Evolutionary conservation across 2,329 filamentous ascomycete species (phyloP).

Genomic region (Ciborinia camelliae): DNA sequence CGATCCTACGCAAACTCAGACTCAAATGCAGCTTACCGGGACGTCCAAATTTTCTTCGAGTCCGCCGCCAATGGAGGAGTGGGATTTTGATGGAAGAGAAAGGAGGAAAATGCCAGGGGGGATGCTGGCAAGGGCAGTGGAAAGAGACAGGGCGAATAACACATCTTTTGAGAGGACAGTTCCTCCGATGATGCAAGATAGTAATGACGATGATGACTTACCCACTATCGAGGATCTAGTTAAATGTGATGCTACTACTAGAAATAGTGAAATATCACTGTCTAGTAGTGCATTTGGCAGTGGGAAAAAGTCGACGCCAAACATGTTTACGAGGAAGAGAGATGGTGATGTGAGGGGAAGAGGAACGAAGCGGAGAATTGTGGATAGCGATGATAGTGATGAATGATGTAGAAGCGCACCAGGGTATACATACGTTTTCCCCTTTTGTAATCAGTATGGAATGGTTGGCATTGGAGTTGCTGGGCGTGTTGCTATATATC

Average conservation of each 20-base stretch:
- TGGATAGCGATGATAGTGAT: conserved; percentile 15
- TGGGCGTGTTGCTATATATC: neutral
- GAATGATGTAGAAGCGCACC: neutral
- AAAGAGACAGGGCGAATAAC: neutral
- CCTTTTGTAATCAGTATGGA: neutral
- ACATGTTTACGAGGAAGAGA: conserved; percentile 17
- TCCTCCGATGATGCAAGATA: conserved; percentile 39
- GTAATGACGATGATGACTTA: conserved; percentile 20
- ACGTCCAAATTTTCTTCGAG: conserved; percentile 5
- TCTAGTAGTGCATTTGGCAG: conserved; percentile 4
- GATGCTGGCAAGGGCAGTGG: neutral
- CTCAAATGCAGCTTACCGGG: neutral
- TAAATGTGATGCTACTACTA: neutral
- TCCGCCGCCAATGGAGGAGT: neutral
- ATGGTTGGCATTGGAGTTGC: neutral
- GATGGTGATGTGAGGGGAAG: neutral
- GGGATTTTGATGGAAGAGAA: neutral
- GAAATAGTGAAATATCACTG: neutral
- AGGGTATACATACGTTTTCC: neutral
- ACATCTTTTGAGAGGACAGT: neutral
- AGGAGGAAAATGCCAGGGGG: neutral
- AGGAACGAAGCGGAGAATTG: conserved; percentile 1
- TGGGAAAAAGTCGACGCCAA: conserved; percentile 1
- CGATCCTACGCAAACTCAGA: conserved; percentile 16
- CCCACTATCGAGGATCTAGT: conserved; percentile 21